Conservation (phyloP, 2,329 filamentous ascomycete genomes). For the Neoarthrinium moseri region DNA sequence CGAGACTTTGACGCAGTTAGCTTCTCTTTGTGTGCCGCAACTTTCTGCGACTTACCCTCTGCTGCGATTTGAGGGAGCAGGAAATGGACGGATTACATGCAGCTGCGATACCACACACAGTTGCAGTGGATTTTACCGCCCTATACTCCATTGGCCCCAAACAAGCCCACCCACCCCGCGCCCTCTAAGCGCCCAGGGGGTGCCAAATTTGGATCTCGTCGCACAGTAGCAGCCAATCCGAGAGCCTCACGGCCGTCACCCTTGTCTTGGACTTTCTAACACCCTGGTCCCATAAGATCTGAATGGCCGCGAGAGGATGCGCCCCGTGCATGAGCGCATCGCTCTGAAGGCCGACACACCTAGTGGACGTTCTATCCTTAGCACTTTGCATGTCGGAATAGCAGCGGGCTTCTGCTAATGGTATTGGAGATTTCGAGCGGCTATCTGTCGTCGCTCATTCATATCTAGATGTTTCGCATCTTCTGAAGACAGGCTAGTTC, state of each 20-base stretch:
- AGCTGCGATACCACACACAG: too few species aligned
- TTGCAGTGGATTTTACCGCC: background rate
- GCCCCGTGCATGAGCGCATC: conserved; percentile 14
- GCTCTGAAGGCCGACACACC: conserved; percentile 6
- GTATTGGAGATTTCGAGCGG: conserved; percentile 17
- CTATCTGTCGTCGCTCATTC: conserved; percentile 18
- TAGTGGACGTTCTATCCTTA: conserved; percentile 10
- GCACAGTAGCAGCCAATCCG: conserved; percentile 10
- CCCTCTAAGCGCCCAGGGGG: conserved; percentile 2
- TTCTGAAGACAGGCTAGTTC: conserved; percentile 12
- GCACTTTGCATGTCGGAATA: conserved; percentile 1
- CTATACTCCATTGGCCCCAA: conserved; percentile 6
- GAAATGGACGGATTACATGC: too few species aligned
- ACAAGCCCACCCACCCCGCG: background rate
- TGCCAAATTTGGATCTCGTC: conserved; percentile 1
- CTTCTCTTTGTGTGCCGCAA: too few species aligned
- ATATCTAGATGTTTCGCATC: conserved; percentile 20
- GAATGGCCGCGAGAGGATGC: conserved; percentile 7
- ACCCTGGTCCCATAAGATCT: conserved; percentile 16
- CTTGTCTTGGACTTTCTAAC: background rate
- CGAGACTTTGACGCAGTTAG: too few species aligned
- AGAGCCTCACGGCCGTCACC: conserved; percentile 1
- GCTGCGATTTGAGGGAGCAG: too few species aligned
- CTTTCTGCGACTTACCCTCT: too few species aligned
- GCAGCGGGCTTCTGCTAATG: background rate